Base-by-base conservation (phyloP, 2,329 filamentous ascomycete genomes). In the Hysterium pulicare region DNA sequence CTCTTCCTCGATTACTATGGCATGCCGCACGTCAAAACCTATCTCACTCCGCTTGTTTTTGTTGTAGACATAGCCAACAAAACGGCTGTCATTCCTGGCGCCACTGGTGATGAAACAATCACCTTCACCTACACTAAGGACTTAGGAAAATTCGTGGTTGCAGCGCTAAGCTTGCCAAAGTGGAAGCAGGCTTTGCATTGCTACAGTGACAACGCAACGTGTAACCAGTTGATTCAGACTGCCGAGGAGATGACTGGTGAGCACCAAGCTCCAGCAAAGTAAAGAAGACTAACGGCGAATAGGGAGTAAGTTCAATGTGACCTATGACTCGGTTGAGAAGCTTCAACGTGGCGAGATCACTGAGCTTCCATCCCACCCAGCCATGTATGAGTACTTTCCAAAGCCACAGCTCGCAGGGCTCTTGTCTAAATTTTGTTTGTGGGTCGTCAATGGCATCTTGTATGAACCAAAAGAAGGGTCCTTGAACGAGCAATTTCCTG, bases 1-100 rank as follows among this genome's bases (percentile, higher is more conserved):
- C 38, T 53, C 31, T 64, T 64, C 40, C 37, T 64, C 3, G 62
- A 66, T 44, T 64, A 61, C 47, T 63, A 49, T 24, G 58, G 53
- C 24, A 48, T 56, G 42, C 59, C 61, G 11, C 46, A 55, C 17
- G 30, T 55, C 11, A 33, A 49, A 13, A 42, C 50, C 13, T 41
- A 59, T 33, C 49, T 55, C 20, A 45, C 7, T 8, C 50, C 51
- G 4, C 23, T 48, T 20, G 33, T 47, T 1, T 38, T 53, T 5
- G 47, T 32, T 19, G 33, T 57, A 9, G 54, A 57, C 34, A 1
- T 40, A 5, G 34, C 17, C 9, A 21, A 37, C n/a, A 37, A 22
- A 7, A 37, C 34, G 4, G 34, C 34, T 5, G 34, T 10, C 11
- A 20, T 37, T 37, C 34, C 34, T 3, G 33, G 33, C 19, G 34